Percentiles rank a stretch among this genome's conserved stretches.
Evolutionary conservation across 148 eudicot genomes (phyloP).

Genomic region (Selenicereus undatus): DNA sequence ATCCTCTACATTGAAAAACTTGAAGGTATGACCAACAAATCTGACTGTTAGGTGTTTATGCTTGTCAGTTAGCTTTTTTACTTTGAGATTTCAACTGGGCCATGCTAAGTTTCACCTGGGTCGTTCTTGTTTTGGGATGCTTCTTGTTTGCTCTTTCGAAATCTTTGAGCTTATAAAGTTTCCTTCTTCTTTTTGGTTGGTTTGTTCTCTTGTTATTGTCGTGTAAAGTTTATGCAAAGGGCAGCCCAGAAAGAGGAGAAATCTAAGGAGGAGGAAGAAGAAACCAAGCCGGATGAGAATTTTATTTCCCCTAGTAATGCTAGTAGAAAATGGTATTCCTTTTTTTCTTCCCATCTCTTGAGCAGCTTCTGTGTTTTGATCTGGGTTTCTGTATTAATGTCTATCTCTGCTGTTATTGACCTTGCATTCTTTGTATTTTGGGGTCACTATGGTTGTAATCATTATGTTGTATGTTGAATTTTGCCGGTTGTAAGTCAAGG

Average conservation of each 20-base stretch:
- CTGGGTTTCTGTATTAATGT: slow-evolving; percentile 58
- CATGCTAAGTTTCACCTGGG: slow-evolving; percentile 8
- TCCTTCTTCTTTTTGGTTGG: no score
- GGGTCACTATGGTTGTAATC: not conserved
- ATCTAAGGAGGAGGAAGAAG: no score
- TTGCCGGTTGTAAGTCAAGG: no score
- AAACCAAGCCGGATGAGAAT: no score
- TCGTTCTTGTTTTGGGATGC: not conserved
- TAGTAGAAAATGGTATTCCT: not conserved
- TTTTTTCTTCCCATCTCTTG: not conserved
- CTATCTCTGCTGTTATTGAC: no score
- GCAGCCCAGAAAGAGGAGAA: no score
- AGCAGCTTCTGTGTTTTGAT: slow-evolving; percentile 12
- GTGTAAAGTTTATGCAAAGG: no score
- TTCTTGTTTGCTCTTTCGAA: slow-evolving; percentile 10
- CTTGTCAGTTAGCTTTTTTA: slow-evolving; percentile 3
- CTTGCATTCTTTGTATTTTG: slow-evolving; percentile 16
- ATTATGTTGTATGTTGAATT: no score
- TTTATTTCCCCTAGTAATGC: no score
- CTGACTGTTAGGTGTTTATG: slow-evolving; percentile 4
- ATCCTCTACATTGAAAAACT: slow-evolving; percentile 64
- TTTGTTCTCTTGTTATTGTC: no score
- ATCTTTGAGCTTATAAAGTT: slow-evolving; percentile 15
- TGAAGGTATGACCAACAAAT: slow-evolving; percentile 52
- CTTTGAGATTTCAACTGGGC: slow-evolving; percentile 26